phyloP scores from a whole-genome alignment of 345 rosid species.

The Erucastrum elatum region DNA sequence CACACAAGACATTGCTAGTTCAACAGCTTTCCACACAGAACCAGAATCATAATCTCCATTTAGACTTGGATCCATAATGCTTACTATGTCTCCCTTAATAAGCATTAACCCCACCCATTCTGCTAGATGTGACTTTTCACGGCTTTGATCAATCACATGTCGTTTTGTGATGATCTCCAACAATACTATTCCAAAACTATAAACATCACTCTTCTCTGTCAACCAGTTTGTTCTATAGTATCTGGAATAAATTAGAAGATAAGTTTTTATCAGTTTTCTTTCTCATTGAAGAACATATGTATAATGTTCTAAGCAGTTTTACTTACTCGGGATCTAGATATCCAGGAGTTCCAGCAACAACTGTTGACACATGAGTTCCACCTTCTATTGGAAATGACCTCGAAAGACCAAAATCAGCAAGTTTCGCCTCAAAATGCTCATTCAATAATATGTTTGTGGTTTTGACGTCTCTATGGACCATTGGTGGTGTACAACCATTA shows the following conservation, averaged over 20 bases:
- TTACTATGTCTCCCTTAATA: conserved; percentile 26
- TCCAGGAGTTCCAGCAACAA: conserved; percentile 28
- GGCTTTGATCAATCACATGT: conserved; percentile 5
- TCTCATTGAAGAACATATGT: background rate
- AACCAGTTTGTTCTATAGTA: conserved; percentile 22
- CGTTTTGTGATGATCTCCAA: conserved; percentile 28
- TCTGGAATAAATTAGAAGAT: background rate
- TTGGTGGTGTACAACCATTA: conserved; percentile 40
- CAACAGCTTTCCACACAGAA: conserved; percentile 37
- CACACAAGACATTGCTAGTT: conserved; percentile 38
- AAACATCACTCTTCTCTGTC: conserved; percentile 31
- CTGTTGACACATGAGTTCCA: conserved; percentile 25
- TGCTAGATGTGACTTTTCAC: conserved; percentile 14
- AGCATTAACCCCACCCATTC: conserved; percentile 26
- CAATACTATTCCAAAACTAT: conserved; percentile 26
- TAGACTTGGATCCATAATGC: conserved; percentile 34
- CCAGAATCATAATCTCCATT: conserved; percentile 20
- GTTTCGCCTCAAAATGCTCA: conserved; percentile 52
- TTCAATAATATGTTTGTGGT: conserved; percentile 46
- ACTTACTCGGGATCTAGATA: conserved; percentile 23
- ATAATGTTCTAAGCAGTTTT: background rate
- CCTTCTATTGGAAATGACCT: conserved; percentile 14
- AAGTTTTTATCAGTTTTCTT: background rate
- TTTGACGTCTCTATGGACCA: conserved; percentile 41
- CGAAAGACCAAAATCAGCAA: conserved; percentile 33